Base-by-base conservation (phyloP, 2,329 filamentous ascomycete species). In the Xylariaceae sp. region DNA sequence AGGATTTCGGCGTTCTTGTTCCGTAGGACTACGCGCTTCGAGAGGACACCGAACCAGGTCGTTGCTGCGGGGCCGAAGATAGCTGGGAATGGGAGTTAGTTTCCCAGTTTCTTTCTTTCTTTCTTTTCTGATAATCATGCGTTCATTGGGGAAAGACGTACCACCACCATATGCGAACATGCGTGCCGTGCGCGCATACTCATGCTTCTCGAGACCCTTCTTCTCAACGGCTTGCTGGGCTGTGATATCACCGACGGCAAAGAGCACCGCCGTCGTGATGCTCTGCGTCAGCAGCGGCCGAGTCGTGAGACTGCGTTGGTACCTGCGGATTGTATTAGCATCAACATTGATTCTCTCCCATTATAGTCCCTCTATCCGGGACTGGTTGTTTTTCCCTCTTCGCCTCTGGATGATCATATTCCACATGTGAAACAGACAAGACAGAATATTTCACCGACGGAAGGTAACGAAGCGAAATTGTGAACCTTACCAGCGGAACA, bases 161-260 rank as follows among this genome's bases (percentile, higher is more conserved):
- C 86, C 77, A 61, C 88, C 88, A 60, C 89, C 89, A 69, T 94
- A 94, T 56, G 86, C 74, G 43, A 84, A 84, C 89, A 95, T 94
- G 64, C 89, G 85, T 8, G 79, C 85, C 32, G 88, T 91, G 51
- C 89, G 82, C 31, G 75, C 74, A 39, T 84, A 64, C 67, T 92
- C 87, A 71, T 99, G 92, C 61, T 88, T 87, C 63, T 86, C 74
- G 30, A 88, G 62, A 19, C 91, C 91, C 66, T 80, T 85, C 71
- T 84, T 86, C 74, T 97, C 92, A 56, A 99, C 88, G 37, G 84
- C 78, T 74, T 97, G 92, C 74, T 99, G 94, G 39, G 94, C 90
- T 62, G 95, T 85, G 57, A 87, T 79, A 74, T 99, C 94, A 66
- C 94, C 94, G 11, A 91, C 89, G 55, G 88, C 91, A 71, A 97